Evolutionary conservation across 108 stramenopile species (phyloP).

Genomic region (Skeletonema grethae): DNA sequence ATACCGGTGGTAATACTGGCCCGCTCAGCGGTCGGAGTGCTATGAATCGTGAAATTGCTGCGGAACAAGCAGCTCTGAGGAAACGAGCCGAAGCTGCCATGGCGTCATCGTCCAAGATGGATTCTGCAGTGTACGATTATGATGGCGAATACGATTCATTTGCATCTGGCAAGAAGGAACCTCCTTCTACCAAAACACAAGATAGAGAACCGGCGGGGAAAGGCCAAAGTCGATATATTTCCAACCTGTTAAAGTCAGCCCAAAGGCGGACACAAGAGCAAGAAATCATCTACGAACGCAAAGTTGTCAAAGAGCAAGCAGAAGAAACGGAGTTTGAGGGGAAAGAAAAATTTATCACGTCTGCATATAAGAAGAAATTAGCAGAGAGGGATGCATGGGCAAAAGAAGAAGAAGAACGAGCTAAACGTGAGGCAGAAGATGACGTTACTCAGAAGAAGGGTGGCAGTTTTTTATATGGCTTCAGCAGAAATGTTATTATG

Average conservation of each 20-base stretch:
- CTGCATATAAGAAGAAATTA: constrained; percentile 70
- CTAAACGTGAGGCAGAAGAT: constrained; percentile 58
- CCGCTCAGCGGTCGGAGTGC: constrained; percentile 25
- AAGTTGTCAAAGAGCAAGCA: constrained; percentile 65
- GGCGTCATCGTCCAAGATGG: constrained; percentile 12
- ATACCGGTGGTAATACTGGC: not conserved
- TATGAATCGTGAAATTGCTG: constrained; percentile 66
- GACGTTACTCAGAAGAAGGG: constrained; percentile 64
- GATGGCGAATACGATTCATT: constrained; percentile 76
- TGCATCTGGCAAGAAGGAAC: constrained; percentile 13
- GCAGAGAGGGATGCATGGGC: constrained; percentile 76
- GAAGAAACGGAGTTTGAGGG: constrained; percentile 64
- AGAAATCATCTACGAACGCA: constrained; percentile 69
- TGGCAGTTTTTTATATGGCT: constrained; percentile 62
- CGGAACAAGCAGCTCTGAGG: constrained; percentile 73
- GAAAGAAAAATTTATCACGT: constrained; percentile 83
- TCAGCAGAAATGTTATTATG: constrained; percentile 59
- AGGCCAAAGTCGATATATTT: constrained; percentile 66
- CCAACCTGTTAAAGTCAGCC: constrained; percentile 60
- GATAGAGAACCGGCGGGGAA: constrained; percentile 11
- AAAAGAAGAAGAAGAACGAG: constrained; percentile 56
- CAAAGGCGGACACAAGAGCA: constrained; percentile 64
- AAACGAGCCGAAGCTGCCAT: constrained; percentile 60
- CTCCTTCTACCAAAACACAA: not conserved
- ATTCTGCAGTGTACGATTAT: constrained; percentile 58